Base-by-base conservation (phyloP, 768 basidiomycete species). In the Pleurotus eryngii region DNA sequence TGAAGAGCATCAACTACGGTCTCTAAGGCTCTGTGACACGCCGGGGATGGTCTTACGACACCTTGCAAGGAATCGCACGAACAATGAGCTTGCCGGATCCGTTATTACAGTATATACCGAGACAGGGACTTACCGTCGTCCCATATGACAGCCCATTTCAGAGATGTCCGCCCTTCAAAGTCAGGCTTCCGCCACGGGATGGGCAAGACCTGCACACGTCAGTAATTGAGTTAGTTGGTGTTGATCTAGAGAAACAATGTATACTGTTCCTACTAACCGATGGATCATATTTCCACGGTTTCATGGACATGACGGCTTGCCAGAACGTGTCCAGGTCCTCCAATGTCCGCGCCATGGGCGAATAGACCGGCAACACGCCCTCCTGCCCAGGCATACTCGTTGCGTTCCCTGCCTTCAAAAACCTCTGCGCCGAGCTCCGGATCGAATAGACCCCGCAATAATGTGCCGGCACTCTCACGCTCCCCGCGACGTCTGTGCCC, bases 401-500 rank as follows among this genome's bases (percentile, higher is more conserved):
- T 30, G 61, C 64, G 53, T 71, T 77, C 9, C 82, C 84, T 11
- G 67, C 74, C 64, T 69, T 80, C 22, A 72, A 68, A 61, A 83
- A 80, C 37, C 85, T 70, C 39, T 78, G 72, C 55, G 72, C 68
- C 15, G 81, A 81, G 1, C 80, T 70, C 64, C 80, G 82, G 66
- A 86, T 76, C 6, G 80, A 72, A 67, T 84, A 87, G 1, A 84
- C 68, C 0, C 86, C 88, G 45, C 83, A 84, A 62, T 81, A 85
- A 57, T 86, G 81, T 1, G 87, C 80, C 2, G 88, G 88, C 6
- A 79, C 78, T 17, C 87, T 79, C 40, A 90, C 80, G 27, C 82
- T 84, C 2, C 87, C 89, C 8, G 82, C 87, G 18, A 89, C 84
- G 57, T 89, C 87, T 4, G 86, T 84, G 5, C 87, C 87, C 45